phyloP scores from a whole-genome alignment of 345 rosid species.

The Bruguiera gymnorhiza region DNA sequence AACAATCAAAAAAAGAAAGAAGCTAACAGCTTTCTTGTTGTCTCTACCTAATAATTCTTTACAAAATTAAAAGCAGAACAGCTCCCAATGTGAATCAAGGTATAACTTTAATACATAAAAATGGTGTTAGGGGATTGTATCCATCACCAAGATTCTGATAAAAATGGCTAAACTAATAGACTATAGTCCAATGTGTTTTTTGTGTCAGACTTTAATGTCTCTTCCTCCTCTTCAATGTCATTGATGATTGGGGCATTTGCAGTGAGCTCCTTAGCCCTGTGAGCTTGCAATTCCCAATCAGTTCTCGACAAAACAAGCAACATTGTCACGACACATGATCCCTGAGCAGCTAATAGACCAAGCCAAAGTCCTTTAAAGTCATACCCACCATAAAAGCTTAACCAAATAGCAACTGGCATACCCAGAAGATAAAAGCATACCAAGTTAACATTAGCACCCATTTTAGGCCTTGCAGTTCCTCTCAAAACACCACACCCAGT shows the following conservation, averaged over 20 bases:
- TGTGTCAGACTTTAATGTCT: background rate
- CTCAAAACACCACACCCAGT: conserved; percentile 26
- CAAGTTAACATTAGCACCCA: conserved; percentile 26
- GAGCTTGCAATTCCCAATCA: conserved; percentile 26
- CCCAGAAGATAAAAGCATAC: conserved; percentile 29
- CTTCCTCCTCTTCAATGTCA: conserved; percentile 11
- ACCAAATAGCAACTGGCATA: conserved; percentile 27
- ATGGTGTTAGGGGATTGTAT: background rate
- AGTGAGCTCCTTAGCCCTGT: conserved; percentile 23
- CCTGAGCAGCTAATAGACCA: conserved; percentile 26
- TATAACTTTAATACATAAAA: background rate
- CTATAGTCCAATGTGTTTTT: background rate
- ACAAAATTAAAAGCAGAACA: too few relatives aligned
- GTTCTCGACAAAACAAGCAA: conserved; percentile 11
- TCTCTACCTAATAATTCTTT: too few relatives aligned
- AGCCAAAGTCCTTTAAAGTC: conserved; percentile 31
- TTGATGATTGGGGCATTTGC: background rate
- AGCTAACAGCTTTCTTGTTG: too few relatives aligned
- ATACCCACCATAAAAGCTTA: conserved; percentile 23
- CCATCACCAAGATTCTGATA: conserved; percentile 9
- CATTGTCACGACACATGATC: conserved; percentile 27
- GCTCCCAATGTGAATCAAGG: too few relatives aligned
- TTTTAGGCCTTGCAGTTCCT: conserved; percentile 28
- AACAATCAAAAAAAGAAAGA: too few relatives aligned
- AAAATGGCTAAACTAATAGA: conserved; percentile 7